phyloP scores from a whole-genome alignment of 2,329 filamentous ascomycete genomes.

The Aureobasidium sp. region DNA sequence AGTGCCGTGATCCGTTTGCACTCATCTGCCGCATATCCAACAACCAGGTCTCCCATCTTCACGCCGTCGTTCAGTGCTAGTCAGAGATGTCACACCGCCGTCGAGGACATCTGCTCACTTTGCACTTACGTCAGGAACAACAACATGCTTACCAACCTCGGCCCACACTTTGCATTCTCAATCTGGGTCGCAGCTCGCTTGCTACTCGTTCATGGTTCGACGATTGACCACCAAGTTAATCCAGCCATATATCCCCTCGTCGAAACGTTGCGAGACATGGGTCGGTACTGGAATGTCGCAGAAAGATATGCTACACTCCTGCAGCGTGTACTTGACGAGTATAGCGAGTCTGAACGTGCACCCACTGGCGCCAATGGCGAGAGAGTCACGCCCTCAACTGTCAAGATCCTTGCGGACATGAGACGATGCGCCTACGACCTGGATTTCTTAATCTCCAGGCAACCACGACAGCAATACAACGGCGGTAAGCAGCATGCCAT shows the following conservation, averaged over 20 bases:
- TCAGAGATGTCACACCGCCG: conserved; percentile 74
- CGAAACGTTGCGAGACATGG: conserved; percentile 72
- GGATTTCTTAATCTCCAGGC: conserved; percentile 79
- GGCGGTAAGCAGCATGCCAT: conserved; percentile 21
- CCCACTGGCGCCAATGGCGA: conserved; percentile 54
- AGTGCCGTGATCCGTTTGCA: conserved; percentile 80
- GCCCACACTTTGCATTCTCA: conserved; percentile 85
- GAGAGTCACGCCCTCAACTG: conserved; percentile 70
- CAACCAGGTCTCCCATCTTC: conserved; percentile 80
- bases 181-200: conserved; percentile 87
- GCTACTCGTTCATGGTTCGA: conserved; percentile 82
- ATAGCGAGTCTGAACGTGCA: conserved; percentile 65
- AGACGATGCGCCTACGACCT: conserved; percentile 82
- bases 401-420: conserved; percentile 88
- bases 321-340: conserved; percentile 78
- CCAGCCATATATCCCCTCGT: conserved; percentile 77
- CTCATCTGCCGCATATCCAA: conserved; percentile 88
- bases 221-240: conserved; percentile 75
- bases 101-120: conserved; percentile 72
- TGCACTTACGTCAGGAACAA: conserved; percentile 72
- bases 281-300: conserved; percentile 77
- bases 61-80: conserved; percentile 80
- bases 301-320: conserved; percentile 74
- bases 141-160: conserved; percentile 69
- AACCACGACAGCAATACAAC: conserved; percentile 50